Conservation (phyloP, 257 asterid species). For the Jacaranda mimosifolia region DNA sequence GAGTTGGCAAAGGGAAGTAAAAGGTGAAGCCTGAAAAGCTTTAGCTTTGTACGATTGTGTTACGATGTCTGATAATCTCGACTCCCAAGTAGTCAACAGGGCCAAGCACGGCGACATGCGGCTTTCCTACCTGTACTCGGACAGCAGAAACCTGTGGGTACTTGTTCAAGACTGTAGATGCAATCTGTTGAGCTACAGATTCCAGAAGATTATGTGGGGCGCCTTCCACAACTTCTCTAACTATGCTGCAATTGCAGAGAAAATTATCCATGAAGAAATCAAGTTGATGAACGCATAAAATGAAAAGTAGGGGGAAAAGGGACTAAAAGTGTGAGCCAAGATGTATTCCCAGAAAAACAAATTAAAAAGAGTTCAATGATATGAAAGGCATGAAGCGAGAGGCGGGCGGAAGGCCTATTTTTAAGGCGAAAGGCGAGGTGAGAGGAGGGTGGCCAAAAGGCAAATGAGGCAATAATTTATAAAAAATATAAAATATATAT, state of each 20-base stretch:
- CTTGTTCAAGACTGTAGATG: constrained; percentile 60
- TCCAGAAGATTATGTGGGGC: constrained; percentile 82
- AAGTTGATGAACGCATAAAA: not conserved
- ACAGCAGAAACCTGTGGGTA: constrained; percentile 66
- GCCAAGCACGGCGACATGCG: constrained; percentile 87
- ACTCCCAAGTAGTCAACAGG: constrained; percentile 86
- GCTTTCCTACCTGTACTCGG: constrained; percentile 85
- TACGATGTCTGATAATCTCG: constrained; percentile 69
- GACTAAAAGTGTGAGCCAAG: not conserved
- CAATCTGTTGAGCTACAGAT: constrained; percentile 76
- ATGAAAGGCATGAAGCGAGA: not conserved
- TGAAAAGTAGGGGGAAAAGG: not conserved
- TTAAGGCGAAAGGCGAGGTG: no score
- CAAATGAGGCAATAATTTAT: no score
- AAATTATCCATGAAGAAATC: constrained; percentile 4
- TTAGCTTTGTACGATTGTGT: constrained; percentile 24
- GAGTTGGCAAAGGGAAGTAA: not conserved
- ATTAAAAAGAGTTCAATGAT: not conserved
- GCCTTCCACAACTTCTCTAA: constrained; percentile 76
- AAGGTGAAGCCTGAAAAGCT: constrained; percentile 17
- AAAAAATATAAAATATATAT: no score
- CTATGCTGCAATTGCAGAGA: constrained; percentile 59
- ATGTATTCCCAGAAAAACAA: not conserved
- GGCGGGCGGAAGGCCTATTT: no score
- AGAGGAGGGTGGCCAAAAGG: no score